Percentiles rank a stretch among this genome's conserved stretches.
Conservation (phyloP, 176 grass and related monocot species). For the Oryza longistaminata region DNA sequence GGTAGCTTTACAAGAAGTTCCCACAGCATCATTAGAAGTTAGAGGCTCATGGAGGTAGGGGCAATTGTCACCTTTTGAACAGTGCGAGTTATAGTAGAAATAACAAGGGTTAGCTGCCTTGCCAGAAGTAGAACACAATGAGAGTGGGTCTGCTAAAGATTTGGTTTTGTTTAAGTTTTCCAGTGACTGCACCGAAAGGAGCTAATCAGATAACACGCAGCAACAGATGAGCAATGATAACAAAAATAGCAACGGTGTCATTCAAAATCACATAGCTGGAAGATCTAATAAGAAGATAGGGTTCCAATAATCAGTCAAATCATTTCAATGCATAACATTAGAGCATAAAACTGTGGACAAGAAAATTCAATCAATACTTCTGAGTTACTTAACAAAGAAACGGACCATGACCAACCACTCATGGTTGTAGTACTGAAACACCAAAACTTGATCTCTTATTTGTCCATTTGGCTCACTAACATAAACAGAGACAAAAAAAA, state of each 20-base stretch:
- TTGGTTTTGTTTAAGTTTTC: conserved; percentile 38
- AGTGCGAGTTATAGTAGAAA: conserved; percentile 46
- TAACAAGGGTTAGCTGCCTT: conserved; percentile 51
- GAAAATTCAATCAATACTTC: neutral
- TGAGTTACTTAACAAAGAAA: neutral
- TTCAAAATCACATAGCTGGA: conserved; percentile 5
- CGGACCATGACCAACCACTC: neutral
- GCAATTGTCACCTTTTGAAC: conserved; percentile 52
- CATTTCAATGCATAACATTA: neutral
- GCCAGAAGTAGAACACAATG: conserved; percentile 26
- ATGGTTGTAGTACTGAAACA: neutral
- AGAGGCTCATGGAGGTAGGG: conserved; percentile 43
- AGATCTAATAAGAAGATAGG: conserved; percentile 9
- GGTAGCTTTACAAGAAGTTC: conserved; percentile 27
- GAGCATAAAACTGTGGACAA: neutral
- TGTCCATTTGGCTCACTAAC: conserved; percentile 22
- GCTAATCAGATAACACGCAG: neutral
- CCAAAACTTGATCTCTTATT: neutral
- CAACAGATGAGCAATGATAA: neutral
- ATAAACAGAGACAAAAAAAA: neutral
- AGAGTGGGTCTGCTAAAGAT: conserved; percentile 12
- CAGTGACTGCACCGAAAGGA: conserved; percentile 42
- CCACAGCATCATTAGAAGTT: conserved; percentile 9
- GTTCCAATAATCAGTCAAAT: neutral
- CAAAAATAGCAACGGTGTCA: neutral